Conservation (phyloP, 2,329 filamentous ascomycete genomes). For the Pseudopithomyces chartarum region DNA sequence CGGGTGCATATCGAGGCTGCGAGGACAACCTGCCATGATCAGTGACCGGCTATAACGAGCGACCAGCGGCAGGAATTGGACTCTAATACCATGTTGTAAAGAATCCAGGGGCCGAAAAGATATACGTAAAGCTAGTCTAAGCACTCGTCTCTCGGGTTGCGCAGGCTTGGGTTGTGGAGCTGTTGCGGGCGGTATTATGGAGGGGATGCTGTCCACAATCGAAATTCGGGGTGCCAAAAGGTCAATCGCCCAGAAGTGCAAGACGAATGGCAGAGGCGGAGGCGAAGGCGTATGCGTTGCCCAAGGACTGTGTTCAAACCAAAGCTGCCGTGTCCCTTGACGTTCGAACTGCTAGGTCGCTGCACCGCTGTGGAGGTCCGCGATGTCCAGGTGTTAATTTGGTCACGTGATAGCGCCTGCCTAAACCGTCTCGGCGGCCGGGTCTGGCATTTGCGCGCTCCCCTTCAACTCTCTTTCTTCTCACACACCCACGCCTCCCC, state of each 20-base stretch:
- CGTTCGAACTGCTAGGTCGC: background rate
- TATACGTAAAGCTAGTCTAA: background rate
- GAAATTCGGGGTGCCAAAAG: slow-evolving; percentile 9
- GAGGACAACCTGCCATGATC: slow-evolving; percentile 77
- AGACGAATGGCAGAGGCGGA: background rate
- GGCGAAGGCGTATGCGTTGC: background rate
- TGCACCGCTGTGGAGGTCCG: background rate
- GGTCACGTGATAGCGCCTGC: slow-evolving; percentile 4
- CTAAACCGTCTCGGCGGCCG: slow-evolving; percentile 3
- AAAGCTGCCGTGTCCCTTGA: slow-evolving; percentile 4
- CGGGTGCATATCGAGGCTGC: slow-evolving; percentile 98
- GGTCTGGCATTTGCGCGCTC: background rate
- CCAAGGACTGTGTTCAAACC: background rate
- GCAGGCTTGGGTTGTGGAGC: background rate
- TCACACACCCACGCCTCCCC: background rate
- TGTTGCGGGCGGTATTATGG: slow-evolving; percentile 7
- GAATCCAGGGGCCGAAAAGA: too few species aligned
- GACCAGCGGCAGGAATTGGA: background rate
- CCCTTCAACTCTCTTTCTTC: slow-evolving; percentile 1
- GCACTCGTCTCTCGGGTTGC: background rate
- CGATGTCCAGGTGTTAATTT: slow-evolving; percentile 10
- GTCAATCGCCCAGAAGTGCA: background rate
- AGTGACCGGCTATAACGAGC: background rate
- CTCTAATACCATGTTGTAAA: slow-evolving; percentile 13
- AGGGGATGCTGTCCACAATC: slow-evolving; percentile 17